phyloP scores from a whole-genome alignment of 805 yeast species.

The Kluyveromyces aestuarii region DNA sequence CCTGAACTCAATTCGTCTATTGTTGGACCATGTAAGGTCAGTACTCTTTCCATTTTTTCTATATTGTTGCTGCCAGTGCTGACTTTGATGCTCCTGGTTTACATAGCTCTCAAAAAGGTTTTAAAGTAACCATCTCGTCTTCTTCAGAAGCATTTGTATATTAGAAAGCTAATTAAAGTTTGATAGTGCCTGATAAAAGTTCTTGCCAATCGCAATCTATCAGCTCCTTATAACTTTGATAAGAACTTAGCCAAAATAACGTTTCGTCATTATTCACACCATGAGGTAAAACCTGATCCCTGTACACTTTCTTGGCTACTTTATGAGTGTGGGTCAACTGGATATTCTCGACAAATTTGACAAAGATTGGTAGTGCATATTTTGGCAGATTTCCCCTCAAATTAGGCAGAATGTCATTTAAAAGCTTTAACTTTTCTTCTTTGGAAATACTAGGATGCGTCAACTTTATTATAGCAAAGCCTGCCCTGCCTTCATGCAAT shows the following conservation, averaged over 20 bases:
- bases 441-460: constrained; percentile 10
- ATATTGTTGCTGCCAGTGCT: constrained; percentile 14
- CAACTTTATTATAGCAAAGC: constrained; percentile 70
- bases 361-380: constrained; percentile 78
- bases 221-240: constrained; percentile 42
- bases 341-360: constrained; percentile 56
- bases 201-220: constrained; percentile 48
- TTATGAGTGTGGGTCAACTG: constrained; percentile 75
- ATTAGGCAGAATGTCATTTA: constrained; percentile 31
- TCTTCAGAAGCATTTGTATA: not conserved
- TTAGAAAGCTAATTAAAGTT: constrained; percentile 11
- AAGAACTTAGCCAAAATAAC: constrained; percentile 62
- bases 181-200: constrained; percentile 21
- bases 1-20: constrained; percentile 11
- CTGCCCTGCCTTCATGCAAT: constrained; percentile 90
- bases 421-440: constrained; percentile 20
- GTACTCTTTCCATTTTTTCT: constrained; percentile 9
- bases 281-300: constrained; percentile 59
- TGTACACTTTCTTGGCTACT: constrained; percentile 59
- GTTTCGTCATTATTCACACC: constrained; percentile 52
- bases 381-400: constrained; percentile 50
- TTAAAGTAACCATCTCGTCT: not conserved
- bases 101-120: not conserved
- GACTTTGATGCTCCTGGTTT: not conserved
- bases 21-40: constrained; percentile 17